A percentile compares a stretch with the other conserved stretches of the same genome.
Conservation (phyloP, 2,329 filamentous ascomycete genomes). For the Ophiosphaerella herpotricha region DNA sequence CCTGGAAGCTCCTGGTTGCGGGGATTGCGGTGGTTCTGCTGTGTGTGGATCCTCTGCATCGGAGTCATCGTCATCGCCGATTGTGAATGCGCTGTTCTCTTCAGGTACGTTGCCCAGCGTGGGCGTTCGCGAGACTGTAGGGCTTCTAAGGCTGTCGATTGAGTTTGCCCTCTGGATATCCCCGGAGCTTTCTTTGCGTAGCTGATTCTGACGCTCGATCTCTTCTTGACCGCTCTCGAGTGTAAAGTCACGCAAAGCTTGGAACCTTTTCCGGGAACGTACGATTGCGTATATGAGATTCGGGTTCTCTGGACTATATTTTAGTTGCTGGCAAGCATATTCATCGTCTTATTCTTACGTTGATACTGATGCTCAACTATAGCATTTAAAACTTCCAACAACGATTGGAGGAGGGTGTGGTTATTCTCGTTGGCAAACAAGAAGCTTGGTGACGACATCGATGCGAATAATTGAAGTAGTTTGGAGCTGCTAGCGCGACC, state of each 20-base stretch:
- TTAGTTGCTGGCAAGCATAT: background rate
- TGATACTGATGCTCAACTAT: constrained; percentile 87
- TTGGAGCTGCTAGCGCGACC: constrained; percentile 77
- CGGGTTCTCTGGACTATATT: constrained; percentile 67
- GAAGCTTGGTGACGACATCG: constrained; percentile 93
- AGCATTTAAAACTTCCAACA: constrained; percentile 87
- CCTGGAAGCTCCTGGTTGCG: constrained; percentile 53
- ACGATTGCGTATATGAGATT: constrained; percentile 80
- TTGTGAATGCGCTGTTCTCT: constrained; percentile 81
- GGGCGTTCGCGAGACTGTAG: constrained; percentile 60
- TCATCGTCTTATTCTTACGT: constrained; percentile 56
- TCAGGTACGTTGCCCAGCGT: constrained; percentile 72
- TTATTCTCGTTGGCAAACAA: constrained; percentile 91
- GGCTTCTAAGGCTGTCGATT: constrained; percentile 69
- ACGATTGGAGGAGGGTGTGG: constrained; percentile 75
- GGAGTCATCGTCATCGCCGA: constrained; percentile 76
- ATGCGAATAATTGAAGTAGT: constrained; percentile 83
- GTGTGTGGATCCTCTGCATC: constrained; percentile 61
- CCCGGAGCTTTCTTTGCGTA: constrained; percentile 63
- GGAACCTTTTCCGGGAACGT: constrained; percentile 79
- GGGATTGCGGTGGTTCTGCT: constrained; percentile 44
- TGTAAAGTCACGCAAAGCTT: constrained; percentile 83
- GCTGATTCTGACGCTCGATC: constrained; percentile 77
- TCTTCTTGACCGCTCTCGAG: constrained; percentile 91
- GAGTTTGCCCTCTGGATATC: constrained; percentile 61